phyloP scores from a whole-genome alignment of 2,329 filamentous ascomycete genomes.

The Emmonsiellopsis sp. region DNA sequence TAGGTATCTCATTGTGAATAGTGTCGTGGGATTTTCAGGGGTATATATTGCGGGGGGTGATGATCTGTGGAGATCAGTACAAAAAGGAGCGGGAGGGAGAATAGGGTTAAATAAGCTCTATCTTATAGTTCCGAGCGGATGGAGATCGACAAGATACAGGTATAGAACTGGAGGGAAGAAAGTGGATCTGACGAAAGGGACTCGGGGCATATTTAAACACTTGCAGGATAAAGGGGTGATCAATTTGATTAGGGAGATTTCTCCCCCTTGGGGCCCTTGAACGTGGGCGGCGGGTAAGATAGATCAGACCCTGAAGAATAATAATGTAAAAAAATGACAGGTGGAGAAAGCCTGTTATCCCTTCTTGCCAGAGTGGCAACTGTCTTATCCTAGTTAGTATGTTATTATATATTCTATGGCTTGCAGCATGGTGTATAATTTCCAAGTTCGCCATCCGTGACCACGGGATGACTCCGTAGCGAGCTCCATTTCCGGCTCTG shows the following conservation, averaged over 20 bases:
- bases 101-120: neutral
- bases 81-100: neutral
- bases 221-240: neutral
- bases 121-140: neutral
- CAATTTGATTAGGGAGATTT: neutral
- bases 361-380: neutral
- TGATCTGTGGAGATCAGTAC: neutral
- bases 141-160: neutral
- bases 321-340: neutral
- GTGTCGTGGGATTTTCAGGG: neutral
- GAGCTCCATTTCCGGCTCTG: neutral
- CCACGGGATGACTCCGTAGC: neutral
- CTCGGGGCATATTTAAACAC: neutral
- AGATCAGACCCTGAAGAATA: neutral
- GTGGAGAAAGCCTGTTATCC: neutral
- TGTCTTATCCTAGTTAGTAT: neutral
- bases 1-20: neutral
- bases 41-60: neutral
- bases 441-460: neutral
- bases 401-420: neutral
- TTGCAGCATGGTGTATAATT: neutral
- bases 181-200: neutral
- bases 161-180: neutral
- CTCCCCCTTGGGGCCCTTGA: neutral
- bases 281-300: no score